Evolutionary conservation across 2,329 filamentous ascomycete species (phyloP).

Genomic region (Fusarium gaditjirri): DNA sequence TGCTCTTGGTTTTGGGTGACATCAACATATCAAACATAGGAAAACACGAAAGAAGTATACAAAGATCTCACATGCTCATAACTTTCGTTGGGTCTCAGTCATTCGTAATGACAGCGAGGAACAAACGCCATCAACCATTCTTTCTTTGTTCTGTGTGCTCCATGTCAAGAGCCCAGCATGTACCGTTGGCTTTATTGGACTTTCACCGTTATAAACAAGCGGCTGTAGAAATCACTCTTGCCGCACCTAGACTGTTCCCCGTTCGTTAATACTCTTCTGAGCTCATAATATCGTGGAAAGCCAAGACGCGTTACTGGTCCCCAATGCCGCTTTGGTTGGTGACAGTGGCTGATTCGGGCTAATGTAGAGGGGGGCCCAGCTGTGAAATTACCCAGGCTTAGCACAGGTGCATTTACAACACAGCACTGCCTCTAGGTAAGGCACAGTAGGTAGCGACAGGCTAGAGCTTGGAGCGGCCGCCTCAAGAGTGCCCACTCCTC

Average conservation of each 20-base stretch:
- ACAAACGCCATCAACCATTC: not conserved
- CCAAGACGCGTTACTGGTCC: no score
- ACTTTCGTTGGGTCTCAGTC: no score
- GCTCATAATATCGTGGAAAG: not conserved
- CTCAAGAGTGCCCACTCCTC: not conserved
- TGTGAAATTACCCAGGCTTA: not conserved
- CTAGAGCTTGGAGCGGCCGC: not conserved
- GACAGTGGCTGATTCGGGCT: not conserved
- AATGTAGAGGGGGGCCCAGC: rapidly evolving
- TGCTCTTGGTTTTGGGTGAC: rapidly evolving
- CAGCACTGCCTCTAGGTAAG: not conserved
- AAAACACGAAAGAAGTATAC: rapidly evolving
- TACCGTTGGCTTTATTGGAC: not conserved
- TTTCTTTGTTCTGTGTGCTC: not conserved
- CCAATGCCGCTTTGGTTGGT: not conserved
- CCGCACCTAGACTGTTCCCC: rapidly evolving
- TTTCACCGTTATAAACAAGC: rapidly evolving
- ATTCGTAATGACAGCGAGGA: not conserved
- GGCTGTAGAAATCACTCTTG: no score
- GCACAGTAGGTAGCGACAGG: no score
- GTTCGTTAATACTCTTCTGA: rapidly evolving
- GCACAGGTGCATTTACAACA: not conserved
- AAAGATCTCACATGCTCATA: not conserved
- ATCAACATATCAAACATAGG: not conserved
- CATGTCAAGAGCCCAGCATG: no score